Conservation (phyloP, 2,329 filamentous ascomycete species). For the Magnaporthiopsis incrustans region DNA sequence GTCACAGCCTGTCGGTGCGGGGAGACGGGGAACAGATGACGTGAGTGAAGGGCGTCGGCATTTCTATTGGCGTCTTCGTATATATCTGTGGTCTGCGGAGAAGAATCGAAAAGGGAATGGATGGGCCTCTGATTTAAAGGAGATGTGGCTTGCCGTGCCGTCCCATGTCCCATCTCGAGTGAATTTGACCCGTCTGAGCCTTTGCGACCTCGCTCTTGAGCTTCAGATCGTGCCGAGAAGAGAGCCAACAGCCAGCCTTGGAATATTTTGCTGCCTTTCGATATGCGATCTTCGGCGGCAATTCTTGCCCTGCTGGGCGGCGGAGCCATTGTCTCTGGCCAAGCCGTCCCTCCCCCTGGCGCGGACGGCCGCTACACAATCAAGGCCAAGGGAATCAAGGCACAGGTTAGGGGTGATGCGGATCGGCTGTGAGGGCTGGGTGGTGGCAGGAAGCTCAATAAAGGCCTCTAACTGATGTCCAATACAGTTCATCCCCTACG, state of each 20-base stretch:
- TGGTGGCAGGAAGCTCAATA: too few relatives aligned
- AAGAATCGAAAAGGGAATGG: too few relatives aligned
- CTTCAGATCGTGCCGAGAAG: too few relatives aligned
- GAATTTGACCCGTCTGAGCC: background rate
- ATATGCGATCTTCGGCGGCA: slow-evolving; percentile 15
- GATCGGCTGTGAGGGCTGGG: too few relatives aligned
- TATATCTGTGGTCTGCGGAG: background rate
- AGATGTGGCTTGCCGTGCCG: too few relatives aligned
- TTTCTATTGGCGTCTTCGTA: background rate
- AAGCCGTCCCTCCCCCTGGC: slow-evolving; percentile 15
- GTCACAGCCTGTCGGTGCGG: background rate
- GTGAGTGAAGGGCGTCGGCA: background rate
- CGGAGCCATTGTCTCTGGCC: slow-evolving; percentile 7
- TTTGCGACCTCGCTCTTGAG: background rate
- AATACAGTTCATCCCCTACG: slow-evolving; percentile 54
- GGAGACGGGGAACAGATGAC: background rate
- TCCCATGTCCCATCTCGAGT: too few relatives aligned
- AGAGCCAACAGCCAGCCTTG: background rate
- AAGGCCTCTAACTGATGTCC: too few relatives aligned
- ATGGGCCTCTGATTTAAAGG: too few relatives aligned
- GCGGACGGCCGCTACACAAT: slow-evolving; percentile 28
- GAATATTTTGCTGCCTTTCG: background rate
- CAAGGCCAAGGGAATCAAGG: slow-evolving; percentile 25
- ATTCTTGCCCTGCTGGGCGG: slow-evolving; percentile 16
- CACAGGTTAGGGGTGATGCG: slow-evolving; percentile 25